Percentiles rank a stretch among this genome's conserved stretches.
These are phyloP conservation scores for Nyssa sinensis DNA, from an alignment of 148 eudicot genomes.

Conservation along the genomic window DNA sequence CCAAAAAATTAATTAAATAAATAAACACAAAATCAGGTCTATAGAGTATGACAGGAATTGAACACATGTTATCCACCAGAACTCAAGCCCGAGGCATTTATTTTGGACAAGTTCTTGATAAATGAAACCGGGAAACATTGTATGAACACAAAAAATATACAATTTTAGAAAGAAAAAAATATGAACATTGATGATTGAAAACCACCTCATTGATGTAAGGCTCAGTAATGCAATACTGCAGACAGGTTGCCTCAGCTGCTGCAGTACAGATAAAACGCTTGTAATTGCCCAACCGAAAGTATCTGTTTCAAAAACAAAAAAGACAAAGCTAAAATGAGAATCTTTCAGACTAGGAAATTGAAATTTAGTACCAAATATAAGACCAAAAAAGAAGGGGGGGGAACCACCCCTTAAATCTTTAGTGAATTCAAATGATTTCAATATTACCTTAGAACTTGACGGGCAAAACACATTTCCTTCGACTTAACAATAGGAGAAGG, in stretches of 20 bases:
- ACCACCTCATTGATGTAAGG: constrained; percentile 68
- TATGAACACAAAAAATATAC: not conserved
- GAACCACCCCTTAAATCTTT: not conserved
- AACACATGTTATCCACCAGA: constrained; percentile 1
- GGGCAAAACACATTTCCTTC: constrained; percentile 73
- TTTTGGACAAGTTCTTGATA: not conserved
- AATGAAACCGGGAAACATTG: not conserved
- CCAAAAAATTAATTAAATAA: no score
- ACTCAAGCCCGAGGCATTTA: not conserved
- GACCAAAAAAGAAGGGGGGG: not conserved
- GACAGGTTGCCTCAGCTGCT: constrained; percentile 68
- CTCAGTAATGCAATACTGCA: constrained; percentile 72
- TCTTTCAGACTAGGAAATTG: not conserved
- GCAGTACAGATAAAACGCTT: constrained; percentile 54
- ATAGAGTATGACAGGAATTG: not conserved
- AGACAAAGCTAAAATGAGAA: not conserved
- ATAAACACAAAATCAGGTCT: not conserved
- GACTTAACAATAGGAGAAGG: constrained; percentile 51
- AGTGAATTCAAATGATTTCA: not conserved
- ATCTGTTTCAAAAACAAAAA: constrained; percentile 36
- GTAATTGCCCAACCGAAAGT: constrained; percentile 72
- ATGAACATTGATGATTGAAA: not conserved
- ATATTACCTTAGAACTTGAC: constrained; percentile 63
- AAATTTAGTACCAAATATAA: not conserved
- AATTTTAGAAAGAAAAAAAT: not conserved